Evolutionary conservation across 768 basidiomycete species (phyloP), one percentile per base, ranked within the genome.

Genomic region (Roridomyces roridus): DNA sequence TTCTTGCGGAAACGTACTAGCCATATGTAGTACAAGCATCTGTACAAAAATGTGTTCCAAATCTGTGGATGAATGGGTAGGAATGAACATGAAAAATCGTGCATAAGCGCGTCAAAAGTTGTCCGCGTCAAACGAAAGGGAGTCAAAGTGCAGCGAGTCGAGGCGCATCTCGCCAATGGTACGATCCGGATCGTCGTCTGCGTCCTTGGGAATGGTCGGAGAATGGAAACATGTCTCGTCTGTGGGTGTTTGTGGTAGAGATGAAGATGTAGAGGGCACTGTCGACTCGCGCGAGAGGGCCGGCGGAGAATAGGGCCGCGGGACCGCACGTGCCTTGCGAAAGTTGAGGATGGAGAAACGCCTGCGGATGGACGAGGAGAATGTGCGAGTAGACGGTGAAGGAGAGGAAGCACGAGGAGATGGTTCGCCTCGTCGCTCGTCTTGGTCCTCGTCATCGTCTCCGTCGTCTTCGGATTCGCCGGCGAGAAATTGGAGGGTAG

Each of bases 131-230:
- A 91, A 87, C 49, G 85, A 87, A 41, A 91, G 62, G 1, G 81
- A 77, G 60, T 91, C 89, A 67, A 91, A 91, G 67, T 88, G 87
- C 50, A 91, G 74, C 28, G 89, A 89, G 65, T 89, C 86, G 14
- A 91, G 82, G 34, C 72, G 76, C 86, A 88, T 85, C 74, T 91
- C 61, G 37, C 57, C 61, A 18, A 56, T 51, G 23, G 55, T 51
- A 51, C 46, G 46, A 31, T 68, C 55, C 47, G 49, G 40, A 28
- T 65, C 59, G 47, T 56, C 62, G 37, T 42, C 55, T 3, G 40
- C 60, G 23, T 67, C 68, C 51, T 73, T 70, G 11, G 62, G 52
- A 25, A 63, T 68, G 31, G 56, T 55, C 34, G 35, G 52, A 4
- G 48, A 41, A 50, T 34, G 40, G 3, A 50, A 53, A 44, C 55